Conservation (phyloP, 306 rosid species). For the Astragalus glycyphyllos region DNA sequence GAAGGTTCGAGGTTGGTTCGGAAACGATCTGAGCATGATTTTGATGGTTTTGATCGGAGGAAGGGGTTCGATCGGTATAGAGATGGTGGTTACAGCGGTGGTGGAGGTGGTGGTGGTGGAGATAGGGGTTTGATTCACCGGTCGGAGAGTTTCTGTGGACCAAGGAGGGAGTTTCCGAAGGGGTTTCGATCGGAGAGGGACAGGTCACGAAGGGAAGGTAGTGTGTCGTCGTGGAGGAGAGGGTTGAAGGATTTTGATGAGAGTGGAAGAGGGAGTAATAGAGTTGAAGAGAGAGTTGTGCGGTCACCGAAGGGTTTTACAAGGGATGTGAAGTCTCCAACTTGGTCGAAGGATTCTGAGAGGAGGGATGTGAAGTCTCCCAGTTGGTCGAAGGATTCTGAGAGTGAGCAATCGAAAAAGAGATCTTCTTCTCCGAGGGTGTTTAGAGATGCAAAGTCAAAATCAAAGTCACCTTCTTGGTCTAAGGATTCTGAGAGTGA, state of each 20-base stretch:
- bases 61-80: slow-evolving; percentile 83
- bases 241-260: slow-evolving; percentile 85
- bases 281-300: slow-evolving; percentile 18
- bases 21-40: slow-evolving; percentile 85
- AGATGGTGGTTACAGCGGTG: slow-evolving; percentile 50
- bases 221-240: slow-evolving; percentile 90
- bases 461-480: slow-evolving; percentile 60
- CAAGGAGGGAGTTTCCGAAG: slow-evolving; percentile 88
- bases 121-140: slow-evolving; percentile 73
- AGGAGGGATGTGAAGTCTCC: slow-evolving; percentile 84
- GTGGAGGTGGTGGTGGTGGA: slow-evolving; percentile 57
- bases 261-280: slow-evolving; percentile 43
- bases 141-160: slow-evolving; percentile 85
- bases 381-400: slow-evolving; percentile 84
- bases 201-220: slow-evolving; percentile 77
- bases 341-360: slow-evolving; percentile 86
- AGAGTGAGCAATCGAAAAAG: slow-evolving; percentile 85
- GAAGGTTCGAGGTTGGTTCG: slow-evolving; percentile 70
- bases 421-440: slow-evolving; percentile 53
- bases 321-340: slow-evolving; percentile 58
- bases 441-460: slow-evolving; percentile 52
- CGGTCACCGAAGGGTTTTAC: background rate
- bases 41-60: slow-evolving; percentile 79
- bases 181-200: slow-evolving; percentile 98
- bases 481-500: slow-evolving; percentile 61